Percentiles rank a stretch among this genome's conserved stretches.
These are phyloP conservation scores for Malbranchea zuffiana DNA, from an alignment of 2,329 filamentous ascomycete genomes.

Conservation along the genomic window DNA sequence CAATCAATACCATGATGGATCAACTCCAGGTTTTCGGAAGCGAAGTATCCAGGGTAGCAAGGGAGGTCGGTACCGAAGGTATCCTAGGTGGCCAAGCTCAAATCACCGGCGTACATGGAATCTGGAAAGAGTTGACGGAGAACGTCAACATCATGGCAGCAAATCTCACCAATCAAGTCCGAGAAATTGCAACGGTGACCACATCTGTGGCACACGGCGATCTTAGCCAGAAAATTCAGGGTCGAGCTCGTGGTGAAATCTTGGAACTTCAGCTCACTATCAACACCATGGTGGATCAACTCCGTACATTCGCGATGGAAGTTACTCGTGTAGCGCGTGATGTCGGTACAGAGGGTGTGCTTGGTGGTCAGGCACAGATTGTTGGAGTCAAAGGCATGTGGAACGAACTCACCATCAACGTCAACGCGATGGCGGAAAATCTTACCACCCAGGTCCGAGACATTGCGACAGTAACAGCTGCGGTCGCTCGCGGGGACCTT, in stretches of 20 bases:
- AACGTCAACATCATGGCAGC: constrained; percentile 81
- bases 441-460: constrained; percentile 83
- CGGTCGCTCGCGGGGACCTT: constrained; percentile 70
- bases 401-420: constrained; percentile 77
- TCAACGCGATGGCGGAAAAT: constrained; percentile 81
- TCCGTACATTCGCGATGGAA: constrained; percentile 72
- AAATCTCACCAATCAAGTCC: constrained; percentile 71
- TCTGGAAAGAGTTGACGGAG: constrained; percentile 93
- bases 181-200: constrained; percentile 75
- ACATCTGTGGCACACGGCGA: constrained; percentile 75
- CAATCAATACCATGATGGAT: constrained; percentile 99
- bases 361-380: constrained; percentile 73
- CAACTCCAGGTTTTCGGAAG: constrained; percentile 93
- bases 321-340: constrained; percentile 73
- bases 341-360: constrained; percentile 72
- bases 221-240: constrained; percentile 72
- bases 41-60: constrained; percentile 86
- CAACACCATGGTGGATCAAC: constrained; percentile 81
- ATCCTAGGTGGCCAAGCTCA: constrained; percentile 87
- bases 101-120: constrained; percentile 87
- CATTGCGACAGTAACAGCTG: constrained; percentile 69
- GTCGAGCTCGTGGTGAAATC: constrained; percentile 70
- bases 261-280: constrained; percentile 75
- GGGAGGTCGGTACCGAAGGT: constrained; percentile 92
- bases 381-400: constrained; percentile 79